Conservation (phyloP, 352 stramenopile genomes). For the Pythium pyrilobum region DNA sequence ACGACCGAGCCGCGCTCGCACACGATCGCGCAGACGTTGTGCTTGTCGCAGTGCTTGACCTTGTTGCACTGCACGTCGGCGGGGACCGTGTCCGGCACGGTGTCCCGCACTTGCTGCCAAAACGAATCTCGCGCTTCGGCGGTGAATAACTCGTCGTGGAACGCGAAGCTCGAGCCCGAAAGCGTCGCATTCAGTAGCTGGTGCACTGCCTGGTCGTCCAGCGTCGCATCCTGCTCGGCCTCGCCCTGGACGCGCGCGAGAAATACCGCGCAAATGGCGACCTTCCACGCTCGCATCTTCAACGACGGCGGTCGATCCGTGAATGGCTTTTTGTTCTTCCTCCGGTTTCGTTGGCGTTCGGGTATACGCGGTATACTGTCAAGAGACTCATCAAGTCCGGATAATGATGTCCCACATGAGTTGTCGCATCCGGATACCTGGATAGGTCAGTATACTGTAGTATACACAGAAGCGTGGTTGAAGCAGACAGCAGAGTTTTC, state of each 20-base stretch:
- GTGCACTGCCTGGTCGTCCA: neutral
- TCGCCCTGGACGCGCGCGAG: neutral
- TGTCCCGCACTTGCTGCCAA: slow-evolving; percentile 26
- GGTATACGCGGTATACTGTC: slow-evolving; percentile 11
- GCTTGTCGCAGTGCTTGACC: slow-evolving; percentile 41
- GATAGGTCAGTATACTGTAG: neutral
- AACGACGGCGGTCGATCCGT: neutral
- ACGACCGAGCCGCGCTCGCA: slow-evolving; percentile 43
- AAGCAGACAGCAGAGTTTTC: neutral
- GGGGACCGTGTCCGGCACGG: slow-evolving; percentile 62
- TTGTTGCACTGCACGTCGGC: slow-evolving; percentile 42
- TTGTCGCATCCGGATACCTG: neutral
- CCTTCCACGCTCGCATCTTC: slow-evolving; percentile 18
- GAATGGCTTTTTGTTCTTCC: slow-evolving; percentile 1
- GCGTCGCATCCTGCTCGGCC: neutral
- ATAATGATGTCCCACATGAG: neutral
- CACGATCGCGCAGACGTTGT: slow-evolving; percentile 47
- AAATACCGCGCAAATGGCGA: neutral
- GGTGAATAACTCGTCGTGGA: slow-evolving; percentile 10
- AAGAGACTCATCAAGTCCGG: slow-evolving; percentile 2
- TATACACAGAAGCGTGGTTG: neutral
- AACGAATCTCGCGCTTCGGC: slow-evolving; percentile 25
- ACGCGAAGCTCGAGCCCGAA: slow-evolving; percentile 5
- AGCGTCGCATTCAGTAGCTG: slow-evolving; percentile 15
- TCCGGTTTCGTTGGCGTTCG: neutral